These are phyloP conservation scores for Thymus mandschuricus DNA, from an alignment of 257 asterid genomes.

Conservation along the genomic window DNA sequence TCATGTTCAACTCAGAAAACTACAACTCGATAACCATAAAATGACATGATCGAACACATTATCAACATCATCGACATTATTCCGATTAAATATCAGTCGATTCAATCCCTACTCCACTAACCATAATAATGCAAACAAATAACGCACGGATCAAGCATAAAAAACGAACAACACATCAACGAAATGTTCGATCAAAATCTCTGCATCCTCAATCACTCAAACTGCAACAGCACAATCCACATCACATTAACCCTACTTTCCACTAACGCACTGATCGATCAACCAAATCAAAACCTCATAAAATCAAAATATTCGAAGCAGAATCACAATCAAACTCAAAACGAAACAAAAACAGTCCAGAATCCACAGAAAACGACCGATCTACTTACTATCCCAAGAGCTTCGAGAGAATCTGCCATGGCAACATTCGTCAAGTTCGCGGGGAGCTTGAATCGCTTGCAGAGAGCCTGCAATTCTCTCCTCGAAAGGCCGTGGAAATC, in stretches of 20 bases:
- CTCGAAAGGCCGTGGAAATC: conserved; percentile 63
- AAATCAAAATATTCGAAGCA: background rate
- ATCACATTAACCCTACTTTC: background rate
- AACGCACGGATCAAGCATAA: background rate
- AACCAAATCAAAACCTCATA: background rate
- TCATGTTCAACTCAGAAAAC: background rate
- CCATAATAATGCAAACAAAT: background rate
- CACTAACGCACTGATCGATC: background rate
- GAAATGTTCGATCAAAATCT: background rate
- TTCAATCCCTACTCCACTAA: background rate
- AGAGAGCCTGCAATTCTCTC: conserved; percentile 73
- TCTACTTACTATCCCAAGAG: conserved; percentile 60
- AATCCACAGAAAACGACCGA: background rate
- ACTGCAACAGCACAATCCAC: background rate
- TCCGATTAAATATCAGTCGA: background rate
- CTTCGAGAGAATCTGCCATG: conserved; percentile 63
- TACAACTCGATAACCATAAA: background rate
- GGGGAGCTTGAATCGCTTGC: conserved; percentile 75
- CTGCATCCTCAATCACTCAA: background rate
- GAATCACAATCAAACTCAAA: too few relatives aligned
- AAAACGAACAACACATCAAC: background rate
- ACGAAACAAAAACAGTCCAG: background rate
- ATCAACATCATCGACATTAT: conserved; percentile 1
- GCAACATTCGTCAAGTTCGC: conserved; percentile 70
- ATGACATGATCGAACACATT: background rate